Evolutionary conservation across 108 stramenopile species (phyloP).

Genomic region (Fistulifera solaris): DNA sequence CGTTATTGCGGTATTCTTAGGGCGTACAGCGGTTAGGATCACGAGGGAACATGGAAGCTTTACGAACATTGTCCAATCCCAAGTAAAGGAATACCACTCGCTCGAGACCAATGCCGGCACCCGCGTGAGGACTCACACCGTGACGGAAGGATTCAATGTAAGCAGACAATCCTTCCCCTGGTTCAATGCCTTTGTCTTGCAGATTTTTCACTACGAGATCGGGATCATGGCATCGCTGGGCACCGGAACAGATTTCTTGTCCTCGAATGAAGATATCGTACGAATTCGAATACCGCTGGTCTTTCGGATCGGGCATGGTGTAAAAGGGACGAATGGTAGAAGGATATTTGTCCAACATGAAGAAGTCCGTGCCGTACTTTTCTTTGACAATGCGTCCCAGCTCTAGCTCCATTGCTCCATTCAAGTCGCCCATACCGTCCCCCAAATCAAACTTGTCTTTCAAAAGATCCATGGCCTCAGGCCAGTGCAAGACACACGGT

Average conservation of each 20-base stretch:
- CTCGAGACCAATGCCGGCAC: constrained; percentile 94
- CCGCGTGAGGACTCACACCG: constrained; percentile 87
- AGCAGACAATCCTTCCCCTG: constrained; percentile 58
- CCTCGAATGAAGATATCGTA: constrained; percentile 97
- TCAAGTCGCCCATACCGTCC: constrained; percentile 85
- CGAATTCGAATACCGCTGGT: constrained; percentile 82
- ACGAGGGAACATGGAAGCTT: constrained; percentile 97
- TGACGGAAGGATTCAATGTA: constrained; percentile 90
- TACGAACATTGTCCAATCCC: constrained; percentile 94
- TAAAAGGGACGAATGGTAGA: constrained; percentile 90
- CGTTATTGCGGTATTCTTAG: constrained; percentile 23
- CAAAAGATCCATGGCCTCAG: constrained; percentile 90
- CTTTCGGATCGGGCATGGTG: constrained; percentile 93
- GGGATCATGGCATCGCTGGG: constrained; percentile 91
- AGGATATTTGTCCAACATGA: constrained; percentile 96
- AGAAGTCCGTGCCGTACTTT: constrained; percentile 94
- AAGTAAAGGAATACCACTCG: constrained; percentile 94
- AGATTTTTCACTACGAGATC: constrained; percentile 60
- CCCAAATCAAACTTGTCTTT: constrained; percentile 68
- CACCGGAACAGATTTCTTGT: constrained; percentile 97
- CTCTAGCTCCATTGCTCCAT: constrained; percentile 82
- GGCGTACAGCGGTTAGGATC: constrained; percentile 93
- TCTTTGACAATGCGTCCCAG: constrained; percentile 88
- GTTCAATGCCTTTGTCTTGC: constrained; percentile 79
- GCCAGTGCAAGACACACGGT: constrained; percentile 94